Evolutionary conservation across 441 rosid species (phyloP), one percentile per base, ranked within the genome.

Genomic region (Jatropha multifida): DNA sequence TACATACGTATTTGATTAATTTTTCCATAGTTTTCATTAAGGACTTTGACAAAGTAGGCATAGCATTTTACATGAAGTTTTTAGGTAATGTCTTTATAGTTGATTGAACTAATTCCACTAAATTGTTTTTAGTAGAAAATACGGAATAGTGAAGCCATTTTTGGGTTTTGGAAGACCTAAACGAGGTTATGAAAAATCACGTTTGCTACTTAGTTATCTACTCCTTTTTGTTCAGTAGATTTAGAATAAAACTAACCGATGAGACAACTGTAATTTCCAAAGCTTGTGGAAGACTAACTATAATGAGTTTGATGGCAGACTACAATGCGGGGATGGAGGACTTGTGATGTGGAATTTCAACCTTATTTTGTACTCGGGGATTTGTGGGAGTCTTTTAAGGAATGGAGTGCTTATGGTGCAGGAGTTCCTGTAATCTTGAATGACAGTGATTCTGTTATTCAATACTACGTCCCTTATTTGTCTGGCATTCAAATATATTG

Each of bases 401-500:
- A 93, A 81, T 93, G 94, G 90, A 93, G 94, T 83, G 96, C 93
- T n/a, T 90, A 90, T 78, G 97, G 94, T 55, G 84, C 84, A 2
- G 94, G 96, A 54, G 94, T 92, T 68, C 96, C 94, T 66, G 79
- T 92, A 17, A 68, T 84, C 68, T 80, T 92, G 86, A 86, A 88
- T 72, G 78, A 85, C 72, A 81, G 79, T 59, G 94, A 93, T 81
- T 86, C 74, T 54, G 94, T 88, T 38, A 79, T 88, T 65, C 97
- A 90, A 80, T 92, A 92, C 60, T 92, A 90, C 48, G 97, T 92
- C 17, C 97, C 96, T 0, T 92, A 87, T 54, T 77, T 91, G 23
- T 93, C 96, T 1, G 91, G 81, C 55, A 88, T 93, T 85, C 96
- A 93, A 77, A 70, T 93, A 59, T 88, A 86, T 67, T 85, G 84